Conservation (phyloP, 176 grass and related monocot species). For the Stipa capillata region DNA sequence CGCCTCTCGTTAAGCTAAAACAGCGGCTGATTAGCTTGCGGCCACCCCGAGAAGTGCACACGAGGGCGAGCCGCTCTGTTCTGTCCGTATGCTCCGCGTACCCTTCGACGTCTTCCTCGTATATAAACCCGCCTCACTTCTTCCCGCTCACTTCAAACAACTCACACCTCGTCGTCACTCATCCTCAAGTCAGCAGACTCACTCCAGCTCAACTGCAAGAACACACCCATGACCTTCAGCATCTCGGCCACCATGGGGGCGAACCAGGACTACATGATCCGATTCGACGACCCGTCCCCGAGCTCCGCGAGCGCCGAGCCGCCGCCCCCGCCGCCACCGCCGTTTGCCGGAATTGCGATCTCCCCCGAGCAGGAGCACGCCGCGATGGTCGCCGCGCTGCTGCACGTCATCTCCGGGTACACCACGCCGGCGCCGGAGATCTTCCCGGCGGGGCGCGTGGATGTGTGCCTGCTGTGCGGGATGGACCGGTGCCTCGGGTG, state of each 20-base stretch:
- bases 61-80: no score
- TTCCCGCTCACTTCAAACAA: conserved; percentile 28
- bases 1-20: no score
- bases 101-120: not conserved
- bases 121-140: conserved; percentile 11
- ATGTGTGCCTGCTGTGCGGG: conserved; percentile 30
- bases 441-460: not conserved
- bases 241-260: conserved; percentile 6
- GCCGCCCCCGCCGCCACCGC: not conserved
- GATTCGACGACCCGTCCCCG: conserved; percentile 11
- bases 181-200: no score
- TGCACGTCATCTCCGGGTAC: conserved; percentile 66
- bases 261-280: conserved; percentile 38
- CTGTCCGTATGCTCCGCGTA: not conserved
- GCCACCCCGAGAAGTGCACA: no score
- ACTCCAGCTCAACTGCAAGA: not conserved
- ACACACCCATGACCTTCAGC: conserved; percentile 9
- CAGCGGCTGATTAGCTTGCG: no score
- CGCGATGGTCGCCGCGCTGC: conserved; percentile 61
- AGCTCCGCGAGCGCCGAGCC: conserved; percentile 9
- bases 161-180: not conserved
- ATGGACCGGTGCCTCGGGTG: conserved; percentile 66
- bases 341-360: not conserved
- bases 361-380: conserved; percentile 37
- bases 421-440: conserved; percentile 37